A percentile compares a stretch with the other conserved stretches of the same genome.
Evolutionary conservation across 208 protist genomes (phyloP).

Genomic region (Tetramitus jugosus): DNA sequence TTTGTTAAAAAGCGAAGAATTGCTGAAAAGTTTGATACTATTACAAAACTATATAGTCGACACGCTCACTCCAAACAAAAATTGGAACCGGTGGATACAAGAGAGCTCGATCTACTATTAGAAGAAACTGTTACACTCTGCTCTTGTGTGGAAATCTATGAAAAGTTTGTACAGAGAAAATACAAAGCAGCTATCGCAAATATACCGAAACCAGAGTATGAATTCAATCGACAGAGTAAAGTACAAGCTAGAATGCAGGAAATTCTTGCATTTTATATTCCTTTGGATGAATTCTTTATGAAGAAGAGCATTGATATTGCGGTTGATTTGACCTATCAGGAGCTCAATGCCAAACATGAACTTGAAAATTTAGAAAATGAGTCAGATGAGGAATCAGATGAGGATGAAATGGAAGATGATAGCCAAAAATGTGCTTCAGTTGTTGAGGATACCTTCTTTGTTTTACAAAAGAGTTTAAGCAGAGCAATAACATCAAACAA

Average conservation of each 20-base stretch:
- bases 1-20: neutral
- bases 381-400: neutral
- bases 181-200: no score
- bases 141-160: neutral
- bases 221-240: neutral
- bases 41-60: no score
- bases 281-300: neutral
- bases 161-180: no score
- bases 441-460: slow-evolving; percentile 9
- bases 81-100: no score
- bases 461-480: slow-evolving; percentile 1
- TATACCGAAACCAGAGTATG: no score
- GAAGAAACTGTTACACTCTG: neutral
- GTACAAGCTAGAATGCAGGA: slow-evolving; percentile 1
- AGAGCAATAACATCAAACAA: neutral
- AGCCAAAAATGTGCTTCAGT: neutral
- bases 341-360: neutral
- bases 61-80: no score
- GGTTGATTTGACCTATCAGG: neutral
- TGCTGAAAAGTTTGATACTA: no score
- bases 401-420: slow-evolving; percentile 5
- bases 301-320: neutral
- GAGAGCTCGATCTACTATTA: neutral
- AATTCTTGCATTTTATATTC: slow-evolving; percentile 5
- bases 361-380: neutral